Evolutionary conservation across 2,329 filamentous ascomycete genomes (phyloP).

Genomic region (Ascomycota sp.): DNA sequence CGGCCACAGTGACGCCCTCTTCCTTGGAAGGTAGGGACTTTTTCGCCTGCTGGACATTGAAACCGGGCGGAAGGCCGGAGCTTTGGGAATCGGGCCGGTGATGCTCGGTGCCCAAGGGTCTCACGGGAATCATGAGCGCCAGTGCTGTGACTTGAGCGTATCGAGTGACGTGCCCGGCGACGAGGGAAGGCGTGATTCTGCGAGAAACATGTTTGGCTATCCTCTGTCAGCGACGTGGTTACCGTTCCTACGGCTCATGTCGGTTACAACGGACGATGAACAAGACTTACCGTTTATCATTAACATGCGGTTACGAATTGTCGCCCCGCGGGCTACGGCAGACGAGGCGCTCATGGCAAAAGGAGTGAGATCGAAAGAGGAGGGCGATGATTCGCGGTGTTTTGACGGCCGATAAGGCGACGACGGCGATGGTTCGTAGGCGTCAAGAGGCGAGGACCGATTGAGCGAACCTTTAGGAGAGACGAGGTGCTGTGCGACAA

Average conservation of each 20-base stretch:
- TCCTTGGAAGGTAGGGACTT: slow-evolving; percentile 47
- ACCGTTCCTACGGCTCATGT: too few relatives aligned
- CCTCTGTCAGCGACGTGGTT: slow-evolving; percentile 4
- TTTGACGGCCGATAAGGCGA: background rate
- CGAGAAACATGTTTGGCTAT: slow-evolving; percentile 24
- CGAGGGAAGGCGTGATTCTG: slow-evolving; percentile 21
- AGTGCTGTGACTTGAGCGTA: slow-evolving; percentile 26
- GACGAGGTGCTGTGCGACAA: background rate
- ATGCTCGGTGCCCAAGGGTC: slow-evolving; percentile 35
- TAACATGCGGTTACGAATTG: slow-evolving; percentile 28
- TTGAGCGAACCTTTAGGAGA: background rate
- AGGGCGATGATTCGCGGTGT: background rate
- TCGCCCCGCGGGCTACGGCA: slow-evolving; percentile 30
- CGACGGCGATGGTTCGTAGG: background rate
- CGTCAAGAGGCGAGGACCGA: background rate
- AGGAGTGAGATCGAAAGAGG: background rate
- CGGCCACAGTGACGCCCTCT: slow-evolving; percentile 7
- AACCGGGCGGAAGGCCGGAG: slow-evolving; percentile 61
- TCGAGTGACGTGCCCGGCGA: slow-evolving; percentile 23
- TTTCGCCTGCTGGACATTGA: slow-evolving; percentile 75
- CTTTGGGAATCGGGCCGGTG: slow-evolving; percentile 27
- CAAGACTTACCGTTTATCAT: slow-evolving; percentile 10
- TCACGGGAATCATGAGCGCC: slow-evolving; percentile 32
- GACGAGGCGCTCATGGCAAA: slow-evolving; percentile 32
- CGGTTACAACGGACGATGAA: too few relatives aligned